Conservation (phyloP, 225 moss, liverwort and hornwort genomes). For the Pseudisothecium myosuroides region DNA sequence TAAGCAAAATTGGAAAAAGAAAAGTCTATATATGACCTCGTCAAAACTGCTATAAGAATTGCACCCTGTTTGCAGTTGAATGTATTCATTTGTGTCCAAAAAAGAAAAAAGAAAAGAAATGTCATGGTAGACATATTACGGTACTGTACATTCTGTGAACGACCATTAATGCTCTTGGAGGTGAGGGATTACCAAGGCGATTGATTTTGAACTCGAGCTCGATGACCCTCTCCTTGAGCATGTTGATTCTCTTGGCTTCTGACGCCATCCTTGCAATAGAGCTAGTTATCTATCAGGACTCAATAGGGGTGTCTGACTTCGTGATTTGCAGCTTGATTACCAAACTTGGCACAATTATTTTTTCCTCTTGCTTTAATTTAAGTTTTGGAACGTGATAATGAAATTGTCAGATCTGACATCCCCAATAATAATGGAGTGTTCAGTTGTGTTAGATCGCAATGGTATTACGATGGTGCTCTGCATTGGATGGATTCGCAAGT, state of each 20-base stretch:
- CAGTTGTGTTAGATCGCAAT: background rate
- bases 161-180: background rate
- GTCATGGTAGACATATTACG: background rate
- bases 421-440: background rate
- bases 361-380: no score
- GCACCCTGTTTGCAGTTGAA: background rate
- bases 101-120: no score
- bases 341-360: background rate
- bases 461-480: background rate
- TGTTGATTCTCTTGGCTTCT: constrained; percentile 6
- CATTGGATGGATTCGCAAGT: background rate
- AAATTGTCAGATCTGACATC: background rate
- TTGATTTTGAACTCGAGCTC: constrained; percentile 39
- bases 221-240: constrained; percentile 25
- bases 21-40: background rate
- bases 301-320: background rate
- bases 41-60: background rate
- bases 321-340: background rate
- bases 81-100: background rate
- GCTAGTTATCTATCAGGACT: background rate
- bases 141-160: background rate
- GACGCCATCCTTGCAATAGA: constrained; percentile 1
- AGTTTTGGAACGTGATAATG: background rate
- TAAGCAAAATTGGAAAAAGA: background rate
- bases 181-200: constrained; percentile 9